Evolutionary conservation across 192 early-diverging fungal species (phyloP), one percentile per base, ranked within the genome.

Genomic region (Thoreauomyces humboldtii): DNA sequence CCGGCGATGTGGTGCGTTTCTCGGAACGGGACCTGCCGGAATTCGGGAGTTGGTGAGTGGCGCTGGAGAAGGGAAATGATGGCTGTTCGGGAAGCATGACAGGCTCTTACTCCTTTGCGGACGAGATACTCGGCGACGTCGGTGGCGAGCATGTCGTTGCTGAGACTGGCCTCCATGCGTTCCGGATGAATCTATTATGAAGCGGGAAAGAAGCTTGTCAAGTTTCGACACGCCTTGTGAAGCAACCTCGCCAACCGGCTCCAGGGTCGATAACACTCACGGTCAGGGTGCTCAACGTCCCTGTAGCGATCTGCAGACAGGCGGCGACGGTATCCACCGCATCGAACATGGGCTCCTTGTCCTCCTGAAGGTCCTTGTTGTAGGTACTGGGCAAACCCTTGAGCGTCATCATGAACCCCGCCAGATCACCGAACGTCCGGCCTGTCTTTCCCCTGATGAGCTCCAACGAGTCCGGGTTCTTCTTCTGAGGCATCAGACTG

Each of bases 401-500:
- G 80, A 92, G 86, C 2, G 94, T 91, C 96, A 99, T 99, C 86
- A 99, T 87, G 70, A 99, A 97, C 5, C 94, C 94, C 45, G 89
- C 71, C 89, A 96, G 87, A 71, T 87, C 70, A 15, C 96, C 96
- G 86, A 96, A 99, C 21, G 95, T 90, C 45, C 96, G 91, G 24
- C 96, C 96, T 65, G 88, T 86, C 71, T 99, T 99, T 50, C 96
- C 96, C 47, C 96, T 90, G 61, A 99, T 79, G 31, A 99, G 85
- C 72, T 99, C 96, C 31, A 96, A 67, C 35, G 88, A 91, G 72
- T 99, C 96, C 6, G 96, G 93, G 81, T 99, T 99, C 86, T 99
- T 99, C 78, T 99, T 99, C 68, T 99, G 96, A 29, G 96, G 96
- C 96, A 99, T 99, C 76, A 99, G 74, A 62, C 90, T 92, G 75